A percentile compares a stretch with the other conserved stretches of the same genome.
Evolutionary conservation across 352 stramenopile species (phyloP).

Genomic region (Globisporangium paddicum): DNA sequence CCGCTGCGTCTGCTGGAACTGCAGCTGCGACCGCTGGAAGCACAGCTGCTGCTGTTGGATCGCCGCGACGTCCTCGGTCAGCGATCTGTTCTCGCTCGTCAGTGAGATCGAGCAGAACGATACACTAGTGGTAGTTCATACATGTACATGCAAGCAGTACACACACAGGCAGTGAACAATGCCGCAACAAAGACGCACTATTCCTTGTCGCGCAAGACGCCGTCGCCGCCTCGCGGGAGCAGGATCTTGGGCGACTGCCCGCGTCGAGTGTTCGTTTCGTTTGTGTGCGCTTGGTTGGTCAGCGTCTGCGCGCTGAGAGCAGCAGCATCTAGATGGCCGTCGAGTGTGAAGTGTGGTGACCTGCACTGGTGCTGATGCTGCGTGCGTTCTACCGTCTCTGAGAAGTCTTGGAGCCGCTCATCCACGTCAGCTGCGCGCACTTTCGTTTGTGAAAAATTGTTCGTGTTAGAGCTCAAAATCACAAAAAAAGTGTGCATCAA

Average conservation of each 20-base stretch:
- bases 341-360: too few relatives aligned
- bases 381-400: too few relatives aligned
- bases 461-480: too few relatives aligned
- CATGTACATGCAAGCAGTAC: neutral
- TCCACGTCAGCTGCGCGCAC: too few relatives aligned
- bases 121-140: neutral
- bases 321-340: too few relatives aligned
- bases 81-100: conserved; percentile 43
- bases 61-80: conserved; percentile 27
- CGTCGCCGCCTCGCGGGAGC: conserved; percentile 3
- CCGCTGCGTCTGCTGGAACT: conserved; percentile 18
- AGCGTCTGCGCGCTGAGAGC: too few relatives aligned
- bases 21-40: neutral
- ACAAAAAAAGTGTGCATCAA: too few relatives aligned
- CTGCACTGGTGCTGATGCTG: too few relatives aligned
- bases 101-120: conserved; percentile 62
- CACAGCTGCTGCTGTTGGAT: conserved; percentile 7
- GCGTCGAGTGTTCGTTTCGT: too few relatives aligned
- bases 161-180: conserved; percentile 4
- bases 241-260: conserved; percentile 3
- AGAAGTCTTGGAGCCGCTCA: too few relatives aligned
- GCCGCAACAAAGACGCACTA: conserved; percentile 25
- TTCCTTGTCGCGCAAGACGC: conserved; percentile 17
- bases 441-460: too few relatives aligned
- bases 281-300: too few relatives aligned